Conservation (phyloP, 306 rosid species). For the Fragaria nilgerrensis region DNA sequence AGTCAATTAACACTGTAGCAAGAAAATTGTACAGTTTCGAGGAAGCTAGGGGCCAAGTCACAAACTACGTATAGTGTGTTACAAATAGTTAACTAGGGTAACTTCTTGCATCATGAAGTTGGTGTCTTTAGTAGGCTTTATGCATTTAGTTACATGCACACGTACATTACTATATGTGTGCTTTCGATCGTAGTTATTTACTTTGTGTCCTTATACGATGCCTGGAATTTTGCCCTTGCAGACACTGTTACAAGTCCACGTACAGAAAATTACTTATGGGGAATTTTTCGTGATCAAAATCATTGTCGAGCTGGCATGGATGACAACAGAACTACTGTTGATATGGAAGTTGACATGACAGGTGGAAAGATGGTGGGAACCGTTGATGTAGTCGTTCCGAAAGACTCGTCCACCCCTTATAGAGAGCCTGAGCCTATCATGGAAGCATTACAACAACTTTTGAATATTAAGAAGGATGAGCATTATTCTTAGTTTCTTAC, state of each 20-base stretch:
- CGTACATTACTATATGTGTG: neutral
- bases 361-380: neutral
- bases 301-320: slow-evolving; percentile 15
- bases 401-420: too few species aligned
- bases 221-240: slow-evolving; percentile 20
- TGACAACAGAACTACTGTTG: slow-evolving; percentile 10
- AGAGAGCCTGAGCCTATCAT: neutral
- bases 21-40: neutral
- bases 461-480: neutral
- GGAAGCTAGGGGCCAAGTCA: neutral
- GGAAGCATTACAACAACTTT: neutral
- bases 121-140: neutral
- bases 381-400: neutral
- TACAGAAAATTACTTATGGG: slow-evolving; percentile 36
- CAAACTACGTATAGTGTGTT: neutral
- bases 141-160: neutral
- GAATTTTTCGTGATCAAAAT: slow-evolving; percentile 28
- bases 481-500: too few species aligned
- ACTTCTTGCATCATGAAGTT: neutral
- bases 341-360: neutral
- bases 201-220: neutral
- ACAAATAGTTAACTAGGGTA: neutral
- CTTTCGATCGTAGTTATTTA: neutral
- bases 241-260: slow-evolving; percentile 31
- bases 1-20: neutral